Base-by-base conservation (phyloP, 768 basidiomycete genomes). In the Candolleomyces eurysporus region DNA sequence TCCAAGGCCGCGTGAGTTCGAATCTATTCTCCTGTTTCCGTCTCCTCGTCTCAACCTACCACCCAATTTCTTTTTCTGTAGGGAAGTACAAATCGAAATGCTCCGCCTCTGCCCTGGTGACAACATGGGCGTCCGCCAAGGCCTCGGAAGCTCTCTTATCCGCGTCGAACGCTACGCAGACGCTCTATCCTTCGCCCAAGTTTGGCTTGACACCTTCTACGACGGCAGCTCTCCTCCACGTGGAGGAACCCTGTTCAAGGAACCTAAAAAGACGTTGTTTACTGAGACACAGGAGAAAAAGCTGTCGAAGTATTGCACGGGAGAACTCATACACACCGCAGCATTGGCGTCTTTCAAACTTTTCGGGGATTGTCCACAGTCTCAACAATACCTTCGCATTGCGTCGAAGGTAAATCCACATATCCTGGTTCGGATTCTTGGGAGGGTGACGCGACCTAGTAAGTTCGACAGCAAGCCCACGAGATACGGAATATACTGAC, bases 71-170 rank as follows among this genome's bases (percentile, higher is more conserved):
- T 21, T 9, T 19, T 19, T 26, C 7, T 43, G 4, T 9, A 57
- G 55, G 42, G 22, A 19, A 32, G 17, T 36, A 17, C 30, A 57
- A 19, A 42, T 57, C 21, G 76, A 79, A 63, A 78, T 80, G 71
- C 69, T 82, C 26, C 75, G 78, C 6, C 73, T 81, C 11, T 79
- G 78, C 60, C 74, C 76, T 0, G 72, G 71, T 6, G 80, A 83
- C 60, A 79, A 81, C 65, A 55, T 76, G 65, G 71, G 69, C 11
- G 72, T 75, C 22, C 74, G 79, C 14, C 57, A 66, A 36, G 76
- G 73, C 74, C 73, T 79, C 7, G 74, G 74, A 2, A 72, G 79
- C 2, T 57, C 77, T 13, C 74, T 83, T 3, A 62, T 77, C 42
- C 75, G 68, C 26, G 63, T 66, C 1, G 68, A 70, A 2, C 76